These are phyloP conservation scores for Syzygium grande DNA, from an alignment of 345 rosid genomes.

Conservation along the genomic window DNA sequence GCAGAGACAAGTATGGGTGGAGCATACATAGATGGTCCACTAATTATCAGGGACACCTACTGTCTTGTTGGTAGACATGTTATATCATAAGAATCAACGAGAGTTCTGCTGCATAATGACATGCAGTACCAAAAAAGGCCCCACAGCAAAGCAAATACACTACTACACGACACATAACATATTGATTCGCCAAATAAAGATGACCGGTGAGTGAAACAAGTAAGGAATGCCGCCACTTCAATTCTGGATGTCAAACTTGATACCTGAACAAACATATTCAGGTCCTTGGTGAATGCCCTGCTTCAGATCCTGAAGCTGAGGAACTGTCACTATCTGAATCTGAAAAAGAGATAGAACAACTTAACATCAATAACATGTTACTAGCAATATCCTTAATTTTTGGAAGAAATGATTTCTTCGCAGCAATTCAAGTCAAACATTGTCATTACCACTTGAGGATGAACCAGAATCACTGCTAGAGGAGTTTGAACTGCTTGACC, in stretches of 20 bases:
- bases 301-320: conserved; percentile 86
- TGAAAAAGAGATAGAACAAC: conserved; percentile 14
- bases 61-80: neutral
- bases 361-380: neutral
- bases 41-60: neutral
- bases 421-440: neutral
- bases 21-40: neutral
- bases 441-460: conserved; percentile 78
- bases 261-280: neutral
- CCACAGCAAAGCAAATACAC: neutral
- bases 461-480: conserved; percentile 97
- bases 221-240: neutral
- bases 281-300: conserved; percentile 29
- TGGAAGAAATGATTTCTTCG: neutral
- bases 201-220: neutral
- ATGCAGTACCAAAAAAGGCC: neutral
- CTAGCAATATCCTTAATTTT: neutral
- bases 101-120: neutral
- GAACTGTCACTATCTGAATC: conserved; percentile 92
- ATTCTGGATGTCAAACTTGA: neutral
- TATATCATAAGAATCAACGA: neutral
- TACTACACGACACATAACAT: neutral
- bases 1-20: neutral
- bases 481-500: conserved; percentile 95
- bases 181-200: neutral